phyloP scores from a whole-genome alignment of 257 asterid species.

The Nicotiana sylvestris region DNA sequence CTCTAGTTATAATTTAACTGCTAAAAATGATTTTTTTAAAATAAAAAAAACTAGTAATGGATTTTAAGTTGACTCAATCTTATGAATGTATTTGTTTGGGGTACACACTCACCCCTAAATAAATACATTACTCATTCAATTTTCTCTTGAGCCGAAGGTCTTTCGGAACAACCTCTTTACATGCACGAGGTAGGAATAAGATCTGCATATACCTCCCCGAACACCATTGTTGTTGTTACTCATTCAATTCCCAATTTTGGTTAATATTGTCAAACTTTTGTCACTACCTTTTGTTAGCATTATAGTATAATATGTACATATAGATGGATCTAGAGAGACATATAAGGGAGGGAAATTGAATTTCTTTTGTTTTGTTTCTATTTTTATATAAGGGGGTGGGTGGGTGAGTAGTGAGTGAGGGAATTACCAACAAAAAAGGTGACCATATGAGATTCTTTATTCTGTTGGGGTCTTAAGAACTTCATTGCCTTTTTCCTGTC shows the following conservation, averaged over 20 bases:
- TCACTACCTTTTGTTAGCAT: neutral
- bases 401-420: neutral
- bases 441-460: constrained; percentile 81
- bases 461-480: constrained; percentile 76
- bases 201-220: no score
- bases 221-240: no score
- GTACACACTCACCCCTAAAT: neutral
- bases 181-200: no score
- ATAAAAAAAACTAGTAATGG: neutral
- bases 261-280: neutral
- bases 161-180: no score
- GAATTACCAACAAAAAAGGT: constrained; percentile 84
- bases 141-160: no score
- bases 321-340: neutral
- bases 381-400: neutral
- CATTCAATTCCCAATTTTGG: neutral
- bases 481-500: constrained; percentile 96
- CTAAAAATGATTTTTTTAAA: no score
- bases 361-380: neutral
- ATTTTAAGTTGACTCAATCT: neutral
- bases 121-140: neutral
- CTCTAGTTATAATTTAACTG: neutral
- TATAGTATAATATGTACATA: neutral
- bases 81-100: neutral
- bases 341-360: neutral